Percentiles rank a stretch among this genome's conserved stretches.
Evolutionary conservation across 352 stramenopile species (phyloP).

Genomic region (Phytophthora megakarya): DNA sequence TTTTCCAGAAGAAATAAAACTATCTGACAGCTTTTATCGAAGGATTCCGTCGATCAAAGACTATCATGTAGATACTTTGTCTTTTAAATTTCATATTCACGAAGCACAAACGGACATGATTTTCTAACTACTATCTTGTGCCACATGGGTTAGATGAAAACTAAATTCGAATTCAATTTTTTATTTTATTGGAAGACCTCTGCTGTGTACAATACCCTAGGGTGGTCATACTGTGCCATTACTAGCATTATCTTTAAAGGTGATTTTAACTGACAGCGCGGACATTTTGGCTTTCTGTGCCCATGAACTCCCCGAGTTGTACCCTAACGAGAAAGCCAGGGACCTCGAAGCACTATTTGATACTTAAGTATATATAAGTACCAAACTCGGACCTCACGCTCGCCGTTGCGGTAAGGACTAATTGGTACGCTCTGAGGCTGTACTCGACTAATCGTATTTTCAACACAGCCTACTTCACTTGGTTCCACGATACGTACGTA

Average conservation of each 20-base stretch:
- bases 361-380: too few species aligned
- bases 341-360: constrained; percentile 52
- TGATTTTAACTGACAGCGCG: not conserved
- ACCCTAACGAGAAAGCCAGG: constrained; percentile 40
- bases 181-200: too few species aligned
- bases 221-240: constrained; percentile 52
- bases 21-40: too few species aligned
- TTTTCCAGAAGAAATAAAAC: too few species aligned
- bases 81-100: too few species aligned
- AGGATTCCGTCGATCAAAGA: too few species aligned
- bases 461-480: constrained; percentile 38
- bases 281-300: not conserved
- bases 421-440: not conserved
- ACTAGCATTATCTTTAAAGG: constrained; percentile 20
- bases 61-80: too few species aligned
- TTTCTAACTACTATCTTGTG: too few species aligned
- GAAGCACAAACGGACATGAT: too few species aligned
- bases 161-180: too few species aligned
- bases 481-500: constrained; percentile 33
- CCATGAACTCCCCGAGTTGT: constrained; percentile 35
- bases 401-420: constrained; percentile 16
- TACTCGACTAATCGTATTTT: not conserved
- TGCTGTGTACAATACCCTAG: too few species aligned
- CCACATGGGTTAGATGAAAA: too few species aligned
- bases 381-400: constrained; percentile 42